Evolutionary conservation across 169 alveolate genomes (phyloP).

Genomic region (Eimeria nieschulzi): DNA sequence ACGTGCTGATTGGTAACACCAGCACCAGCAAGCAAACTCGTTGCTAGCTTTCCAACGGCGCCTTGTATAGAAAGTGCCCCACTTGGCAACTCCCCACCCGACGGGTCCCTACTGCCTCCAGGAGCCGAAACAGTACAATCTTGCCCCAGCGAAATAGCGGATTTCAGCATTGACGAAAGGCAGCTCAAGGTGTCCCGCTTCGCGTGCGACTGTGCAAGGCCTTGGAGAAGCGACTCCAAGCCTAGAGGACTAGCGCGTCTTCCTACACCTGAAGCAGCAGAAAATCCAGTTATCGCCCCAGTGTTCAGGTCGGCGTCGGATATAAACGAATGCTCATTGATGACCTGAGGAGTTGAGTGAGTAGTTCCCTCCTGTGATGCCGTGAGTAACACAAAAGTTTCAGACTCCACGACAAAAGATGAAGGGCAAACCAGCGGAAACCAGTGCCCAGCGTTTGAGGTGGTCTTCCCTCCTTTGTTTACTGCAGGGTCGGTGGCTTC

Average conservation of each 20-base stretch:
- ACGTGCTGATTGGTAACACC: neutral
- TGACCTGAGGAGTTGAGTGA: conserved; percentile 3
- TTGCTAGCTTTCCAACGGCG: conserved; percentile 35
- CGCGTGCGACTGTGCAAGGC: conserved; percentile 3
- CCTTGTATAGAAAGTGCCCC: conserved; percentile 3
- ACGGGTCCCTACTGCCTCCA: conserved; percentile 1
- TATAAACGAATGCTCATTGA: neutral
- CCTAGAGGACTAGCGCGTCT: neutral
- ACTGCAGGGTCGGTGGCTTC: conserved; percentile 8
- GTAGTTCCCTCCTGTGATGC: conserved; percentile 3
- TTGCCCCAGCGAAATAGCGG: conserved; percentile 2
- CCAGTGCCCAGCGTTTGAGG: conserved; percentile 20
- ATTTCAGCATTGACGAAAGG: conserved; percentile 2
- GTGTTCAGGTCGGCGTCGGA: neutral
- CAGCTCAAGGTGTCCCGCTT: neutral
- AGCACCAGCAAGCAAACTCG: conserved; percentile 10
- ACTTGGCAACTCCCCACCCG: conserved; percentile 13
- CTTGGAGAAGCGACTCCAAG: conserved; percentile 25
- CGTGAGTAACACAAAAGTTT: neutral
- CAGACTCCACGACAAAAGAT: conserved; percentile 27
- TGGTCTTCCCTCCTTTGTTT: neutral
- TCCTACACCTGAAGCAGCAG: neutral
- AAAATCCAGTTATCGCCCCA: neutral
- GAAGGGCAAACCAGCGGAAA: neutral
- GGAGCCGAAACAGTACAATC: conserved; percentile 6